Conservation (phyloP, 306 rosid genomes). For the Cercis canadensis region DNA sequence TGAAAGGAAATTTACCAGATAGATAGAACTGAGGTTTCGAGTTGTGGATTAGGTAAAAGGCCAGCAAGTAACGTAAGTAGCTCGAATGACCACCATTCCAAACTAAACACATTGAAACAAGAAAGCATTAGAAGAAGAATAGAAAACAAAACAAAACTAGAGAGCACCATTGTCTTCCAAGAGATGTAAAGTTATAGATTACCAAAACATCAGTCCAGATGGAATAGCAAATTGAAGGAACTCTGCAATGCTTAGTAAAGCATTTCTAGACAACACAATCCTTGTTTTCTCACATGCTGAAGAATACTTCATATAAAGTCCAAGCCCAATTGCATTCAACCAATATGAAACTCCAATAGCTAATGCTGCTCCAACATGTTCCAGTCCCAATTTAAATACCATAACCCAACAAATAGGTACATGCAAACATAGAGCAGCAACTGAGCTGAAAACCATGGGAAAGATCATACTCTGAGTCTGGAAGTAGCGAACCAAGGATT, state of each 20-base stretch:
- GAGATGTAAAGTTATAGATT: constrained; percentile 20
- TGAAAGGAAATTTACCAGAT: constrained; percentile 47
- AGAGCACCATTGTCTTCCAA: background rate
- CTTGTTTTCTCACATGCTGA: constrained; percentile 58
- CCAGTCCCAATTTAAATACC: constrained; percentile 50
- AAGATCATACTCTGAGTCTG: constrained; percentile 57
- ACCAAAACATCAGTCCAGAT: constrained; percentile 55
- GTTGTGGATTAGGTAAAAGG: constrained; percentile 56
- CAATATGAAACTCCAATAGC: constrained; percentile 66
- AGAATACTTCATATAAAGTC: constrained; percentile 53
- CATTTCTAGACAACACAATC: constrained; percentile 41
- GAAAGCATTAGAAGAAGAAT: constrained; percentile 1
- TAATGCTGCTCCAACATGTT: constrained; percentile 63
- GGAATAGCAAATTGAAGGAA: constrained; percentile 49
- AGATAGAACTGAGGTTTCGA: constrained; percentile 70
- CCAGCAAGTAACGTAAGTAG: constrained; percentile 64
- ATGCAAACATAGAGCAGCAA: constrained; percentile 55
- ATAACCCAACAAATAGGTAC: constrained; percentile 60
- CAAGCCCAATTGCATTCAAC: constrained; percentile 61
- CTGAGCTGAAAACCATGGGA: constrained; percentile 61
- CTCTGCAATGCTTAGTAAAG: constrained; percentile 45
- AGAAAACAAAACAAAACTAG: background rate
- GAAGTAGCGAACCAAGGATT: constrained; percentile 57
- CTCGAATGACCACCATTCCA: constrained; percentile 81
- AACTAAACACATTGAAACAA: constrained; percentile 41